These are phyloP conservation scores for Nymphaea thermarum DNA, from an alignment of 164 flowering plant species.

Conservation along the genomic window DNA sequence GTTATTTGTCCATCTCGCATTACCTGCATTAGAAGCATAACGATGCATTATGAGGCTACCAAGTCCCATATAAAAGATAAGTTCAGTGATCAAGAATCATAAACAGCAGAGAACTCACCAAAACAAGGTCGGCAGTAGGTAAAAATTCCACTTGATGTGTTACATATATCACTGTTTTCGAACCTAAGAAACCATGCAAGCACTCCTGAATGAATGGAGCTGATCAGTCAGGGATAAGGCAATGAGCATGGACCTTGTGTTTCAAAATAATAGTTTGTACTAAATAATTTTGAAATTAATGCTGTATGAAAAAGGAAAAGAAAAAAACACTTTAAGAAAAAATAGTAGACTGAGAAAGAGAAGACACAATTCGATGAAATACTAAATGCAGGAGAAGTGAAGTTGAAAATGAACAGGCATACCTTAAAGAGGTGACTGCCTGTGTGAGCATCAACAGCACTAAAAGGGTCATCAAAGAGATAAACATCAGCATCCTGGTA, in stretches of 20 bases:
- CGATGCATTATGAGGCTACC: background rate
- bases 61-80: background rate
- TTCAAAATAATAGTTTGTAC: too few relatives aligned
- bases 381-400: background rate
- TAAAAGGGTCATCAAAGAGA: constrained; percentile 85
- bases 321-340: too few relatives aligned
- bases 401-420: constrained; percentile 1
- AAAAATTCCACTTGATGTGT: constrained; percentile 62
- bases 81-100: background rate
- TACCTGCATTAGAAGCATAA: constrained; percentile 18
- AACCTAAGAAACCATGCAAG: constrained; percentile 20
- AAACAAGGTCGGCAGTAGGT: constrained; percentile 38
- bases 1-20: constrained; percentile 58
- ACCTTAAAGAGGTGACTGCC: constrained; percentile 81
- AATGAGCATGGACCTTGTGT: too few relatives aligned
- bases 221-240: background rate
- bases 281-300: too few relatives aligned
- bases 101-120: constrained; percentile 21
- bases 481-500: constrained; percentile 85
- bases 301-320: background rate
- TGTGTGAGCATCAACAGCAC: constrained; percentile 94
- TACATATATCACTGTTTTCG: constrained; percentile 48
- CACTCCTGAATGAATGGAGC: constrained; percentile 7
- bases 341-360: too few relatives aligned
- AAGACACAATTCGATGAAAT: too few relatives aligned